Evolutionary conservation across 2,329 filamentous ascomycete species (phyloP).

Genomic region (Aspergillus jensenii): DNA sequence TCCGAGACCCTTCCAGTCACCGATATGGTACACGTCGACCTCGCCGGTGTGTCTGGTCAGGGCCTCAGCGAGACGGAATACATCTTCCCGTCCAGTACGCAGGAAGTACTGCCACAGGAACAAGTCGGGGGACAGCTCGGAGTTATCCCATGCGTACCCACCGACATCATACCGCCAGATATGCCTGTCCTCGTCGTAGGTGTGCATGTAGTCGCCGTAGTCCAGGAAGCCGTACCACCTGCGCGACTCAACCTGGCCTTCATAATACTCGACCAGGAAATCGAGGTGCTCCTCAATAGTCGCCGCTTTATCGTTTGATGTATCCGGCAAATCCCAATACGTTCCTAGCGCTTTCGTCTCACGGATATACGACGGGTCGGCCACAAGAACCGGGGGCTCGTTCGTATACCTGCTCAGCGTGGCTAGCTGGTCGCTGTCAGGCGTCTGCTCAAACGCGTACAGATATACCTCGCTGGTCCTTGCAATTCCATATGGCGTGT

Average conservation of each 20-base stretch:
- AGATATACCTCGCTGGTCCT: slow-evolving; percentile 59
- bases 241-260: slow-evolving; percentile 55
- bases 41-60: slow-evolving; percentile 60
- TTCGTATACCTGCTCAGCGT: slow-evolving; percentile 30
- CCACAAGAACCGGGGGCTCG: background rate
- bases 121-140: slow-evolving; percentile 61
- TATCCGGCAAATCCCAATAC: background rate
- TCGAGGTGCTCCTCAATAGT: slow-evolving; percentile 55
- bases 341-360: background rate
- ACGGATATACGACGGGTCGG: background rate
- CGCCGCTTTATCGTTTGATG: slow-evolving; percentile 25
- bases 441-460: slow-evolving; percentile 54
- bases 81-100: slow-evolving; percentile 56
- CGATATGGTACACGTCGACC: slow-evolving; percentile 63
- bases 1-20: slow-evolving; percentile 59
- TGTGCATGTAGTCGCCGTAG: slow-evolving; percentile 63
- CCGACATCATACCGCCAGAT: slow-evolving; percentile 64
- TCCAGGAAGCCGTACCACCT: slow-evolving; percentile 66
- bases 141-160: slow-evolving; percentile 66
- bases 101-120: slow-evolving; percentile 66
- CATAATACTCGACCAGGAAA: slow-evolving; percentile 58
- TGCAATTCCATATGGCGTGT: slow-evolving; percentile 59
- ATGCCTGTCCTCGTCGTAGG: slow-evolving; percentile 60
- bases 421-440: slow-evolving; percentile 35
- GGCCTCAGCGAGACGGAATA: slow-evolving; percentile 60